Conservation (phyloP, 495 filamentous ascomycete species). For the Penicillium nucicola region DNA sequence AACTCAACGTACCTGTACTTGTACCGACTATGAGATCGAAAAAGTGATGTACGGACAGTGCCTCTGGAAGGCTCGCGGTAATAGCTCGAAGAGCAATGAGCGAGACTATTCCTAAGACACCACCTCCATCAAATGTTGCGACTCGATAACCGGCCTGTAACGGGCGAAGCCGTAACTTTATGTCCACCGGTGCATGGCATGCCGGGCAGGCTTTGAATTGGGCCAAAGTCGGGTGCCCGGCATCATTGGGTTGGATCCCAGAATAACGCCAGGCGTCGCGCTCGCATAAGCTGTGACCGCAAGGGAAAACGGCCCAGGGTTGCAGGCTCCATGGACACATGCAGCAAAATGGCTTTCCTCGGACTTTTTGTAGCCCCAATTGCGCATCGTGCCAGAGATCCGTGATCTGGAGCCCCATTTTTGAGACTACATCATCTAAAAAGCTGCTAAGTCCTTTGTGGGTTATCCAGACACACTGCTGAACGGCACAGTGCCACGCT, state of each 20-base stretch:
- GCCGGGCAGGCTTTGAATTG: neutral
- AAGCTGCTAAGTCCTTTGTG: neutral
- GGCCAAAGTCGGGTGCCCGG: neutral
- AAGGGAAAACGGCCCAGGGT: neutral
- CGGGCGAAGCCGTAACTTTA: neutral
- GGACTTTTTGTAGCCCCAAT: neutral
- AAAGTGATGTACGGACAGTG: neutral
- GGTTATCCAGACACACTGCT: neutral
- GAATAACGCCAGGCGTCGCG: conserved; percentile 2
- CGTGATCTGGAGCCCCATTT: neutral
- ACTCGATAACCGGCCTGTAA: conserved; percentile 1
- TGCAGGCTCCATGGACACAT: neutral
- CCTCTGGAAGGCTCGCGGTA: neutral
- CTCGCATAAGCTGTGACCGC: conserved; percentile 3
- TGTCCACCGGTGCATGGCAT: neutral
- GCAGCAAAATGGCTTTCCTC: neutral
- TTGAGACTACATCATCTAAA: neutral
- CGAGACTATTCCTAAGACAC: neutral
- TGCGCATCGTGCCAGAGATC: neutral
- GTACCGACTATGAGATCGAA: neutral
- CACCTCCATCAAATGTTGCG: conserved; percentile 1
- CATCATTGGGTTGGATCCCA: neutral
- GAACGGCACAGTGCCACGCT: neutral
- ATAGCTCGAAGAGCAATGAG: neutral
- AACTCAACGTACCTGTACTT: neutral